Evolutionary conservation across 495 filamentous ascomycete genomes (phyloP), one percentile per base, ranked within the genome.

Genomic region (Clavariopsis aquatica): DNA sequence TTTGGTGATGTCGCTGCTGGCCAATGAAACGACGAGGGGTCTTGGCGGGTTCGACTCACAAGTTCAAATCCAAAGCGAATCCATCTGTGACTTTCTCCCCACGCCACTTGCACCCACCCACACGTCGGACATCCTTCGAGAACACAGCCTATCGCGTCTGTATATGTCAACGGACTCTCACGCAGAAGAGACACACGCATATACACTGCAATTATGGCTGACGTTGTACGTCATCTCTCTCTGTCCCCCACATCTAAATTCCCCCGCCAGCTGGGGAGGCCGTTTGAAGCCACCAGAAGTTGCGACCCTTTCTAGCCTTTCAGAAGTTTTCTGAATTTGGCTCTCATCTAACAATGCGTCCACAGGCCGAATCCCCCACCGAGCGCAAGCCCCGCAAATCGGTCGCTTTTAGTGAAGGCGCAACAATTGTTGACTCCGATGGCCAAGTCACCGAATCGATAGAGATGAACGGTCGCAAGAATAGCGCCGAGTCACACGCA

Each of bases 331-430:
- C 38, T 31, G 8, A 13, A 6, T 29, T 34, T 29, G 28, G 52
- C 41, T 49, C 27, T 27, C 29, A 3, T 20, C 60, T 69, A 24
- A 53, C 51, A 49, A 49, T 20, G 2, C 34, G 1, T 12, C 9
- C 22, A 0, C 41, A 71, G 65, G 62, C 53, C 53, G 64, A 69
- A 19, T 23, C 64, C 19, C 57, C 73, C 53, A 60, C 69, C 31
- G 82, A 80, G 61, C 78, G 78, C 61, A 87, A 82, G 75, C 84
- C 86, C 73, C 90, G 92, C 77, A 96, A 96, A 74, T 93, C 89
- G 34, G 92, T 96, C 69, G 88, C 90, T 29, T 96, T 96, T 76
- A 91, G 85, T 71, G 89, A 93, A 77, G 89, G 88, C 65, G 80
- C 88, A 53, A 85, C 89, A 63, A 87, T 95, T 70, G 90, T 95